Percentiles rank a stretch among this genome's conserved stretches.
These are phyloP conservation scores for Xylaria polymorpha DNA, from an alignment of 2,329 filamentous ascomycete genomes.

Conservation along the genomic window DNA sequence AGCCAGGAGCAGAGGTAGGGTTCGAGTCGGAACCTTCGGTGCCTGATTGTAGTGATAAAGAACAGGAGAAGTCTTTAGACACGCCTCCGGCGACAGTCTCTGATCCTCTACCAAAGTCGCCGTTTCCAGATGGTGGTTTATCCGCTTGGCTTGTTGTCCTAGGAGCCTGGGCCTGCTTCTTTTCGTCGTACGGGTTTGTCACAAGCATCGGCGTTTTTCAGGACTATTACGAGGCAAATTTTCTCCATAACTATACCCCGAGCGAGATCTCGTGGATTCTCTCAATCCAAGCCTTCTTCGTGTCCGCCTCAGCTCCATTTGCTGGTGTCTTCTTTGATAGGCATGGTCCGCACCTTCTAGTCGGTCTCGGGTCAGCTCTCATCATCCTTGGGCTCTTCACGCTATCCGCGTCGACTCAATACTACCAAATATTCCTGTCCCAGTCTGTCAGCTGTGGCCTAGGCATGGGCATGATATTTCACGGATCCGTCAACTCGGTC, in stretches of 20 bases:
- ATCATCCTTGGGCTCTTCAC: constrained; percentile 72
- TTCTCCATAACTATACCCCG: constrained; percentile 4
- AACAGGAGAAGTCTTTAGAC: constrained; percentile 4
- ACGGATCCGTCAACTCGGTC: constrained; percentile 14
- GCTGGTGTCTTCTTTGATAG: constrained; percentile 40
- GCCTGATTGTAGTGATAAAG: not conserved
- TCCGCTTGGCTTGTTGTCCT: constrained; percentile 17
- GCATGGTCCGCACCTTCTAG: constrained; percentile 51
- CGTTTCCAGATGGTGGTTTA: constrained; percentile 12
- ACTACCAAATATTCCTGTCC: constrained; percentile 55
- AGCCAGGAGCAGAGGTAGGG: not conserved
- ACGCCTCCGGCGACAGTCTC: not conserved
- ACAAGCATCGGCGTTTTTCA: constrained; percentile 20
- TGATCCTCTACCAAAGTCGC: not conserved
- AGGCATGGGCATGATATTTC: constrained; percentile 42
- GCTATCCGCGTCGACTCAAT: constrained; percentile 59
- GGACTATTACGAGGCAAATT: constrained; percentile 15
- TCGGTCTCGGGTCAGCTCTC: constrained; percentile 62
- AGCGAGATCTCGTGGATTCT: constrained; percentile 25
- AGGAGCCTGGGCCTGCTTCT: constrained; percentile 22
- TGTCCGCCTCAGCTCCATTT: constrained; percentile 13
- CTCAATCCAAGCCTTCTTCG: constrained; percentile 22
- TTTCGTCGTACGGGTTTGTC: constrained; percentile 22
- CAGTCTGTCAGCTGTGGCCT: constrained; percentile 51
- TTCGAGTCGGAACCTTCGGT: not conserved